These are phyloP conservation scores for Platanthera guangdongensis DNA, from an alignment of 106 monocot species.

Conservation along the genomic window DNA sequence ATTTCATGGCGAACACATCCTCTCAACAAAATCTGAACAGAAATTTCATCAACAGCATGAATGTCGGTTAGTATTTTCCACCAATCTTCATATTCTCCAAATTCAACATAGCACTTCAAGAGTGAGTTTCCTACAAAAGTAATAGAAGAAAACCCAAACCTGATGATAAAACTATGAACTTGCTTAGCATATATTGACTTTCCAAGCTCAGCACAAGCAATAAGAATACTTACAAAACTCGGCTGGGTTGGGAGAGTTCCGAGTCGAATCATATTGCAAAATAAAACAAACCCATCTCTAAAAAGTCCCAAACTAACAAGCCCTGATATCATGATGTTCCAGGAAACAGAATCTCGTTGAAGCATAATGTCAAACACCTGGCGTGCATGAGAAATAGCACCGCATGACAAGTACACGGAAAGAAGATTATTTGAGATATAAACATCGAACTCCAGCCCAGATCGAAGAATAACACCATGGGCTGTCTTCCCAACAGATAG, in stretches of 20 bases:
- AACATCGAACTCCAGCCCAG: constrained; percentile 10
- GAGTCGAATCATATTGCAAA: constrained; percentile 16
- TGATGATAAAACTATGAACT: constrained; percentile 27
- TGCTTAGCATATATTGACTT: neutral
- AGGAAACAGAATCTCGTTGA: constrained; percentile 27
- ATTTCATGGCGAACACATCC: constrained; percentile 17
- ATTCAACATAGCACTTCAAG: constrained; percentile 20
- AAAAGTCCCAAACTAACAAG: constrained; percentile 3
- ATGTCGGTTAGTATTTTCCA: constrained; percentile 16
- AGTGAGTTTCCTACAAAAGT: constrained; percentile 32
- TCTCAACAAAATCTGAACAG: constrained; percentile 26
- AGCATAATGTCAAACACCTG: constrained; percentile 25
- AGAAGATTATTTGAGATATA: constrained; percentile 31
- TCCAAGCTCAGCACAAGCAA: constrained; percentile 21
- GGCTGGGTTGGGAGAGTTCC: constrained; percentile 25
- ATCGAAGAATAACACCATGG: constrained; percentile 20
- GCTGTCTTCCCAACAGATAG: constrained; percentile 9
- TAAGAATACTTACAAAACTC: constrained; percentile 21
- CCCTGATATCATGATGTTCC: constrained; percentile 40
- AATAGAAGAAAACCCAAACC: constrained; percentile 22
- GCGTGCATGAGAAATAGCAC: constrained; percentile 8
- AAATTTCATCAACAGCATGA: constrained; percentile 19
- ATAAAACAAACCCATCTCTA: constrained; percentile 13
- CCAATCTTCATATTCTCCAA: constrained; percentile 16
- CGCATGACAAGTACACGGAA: constrained; percentile 8